phyloP scores from a whole-genome alignment of 257 asterid species.

The Striga asiatica region DNA sequence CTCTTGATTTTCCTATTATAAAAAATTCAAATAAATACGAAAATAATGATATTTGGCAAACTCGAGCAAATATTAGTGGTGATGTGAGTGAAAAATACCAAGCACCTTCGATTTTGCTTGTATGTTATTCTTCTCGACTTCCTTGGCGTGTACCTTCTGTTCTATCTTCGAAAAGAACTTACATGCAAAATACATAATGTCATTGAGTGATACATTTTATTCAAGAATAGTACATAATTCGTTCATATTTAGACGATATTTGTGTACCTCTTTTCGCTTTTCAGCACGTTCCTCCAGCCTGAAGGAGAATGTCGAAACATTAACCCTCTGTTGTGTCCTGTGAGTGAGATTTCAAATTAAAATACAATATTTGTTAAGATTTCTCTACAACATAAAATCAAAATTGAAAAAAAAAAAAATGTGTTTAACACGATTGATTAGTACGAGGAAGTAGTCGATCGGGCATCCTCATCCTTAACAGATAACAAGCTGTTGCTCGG shows the following conservation, averaged over 20 bases:
- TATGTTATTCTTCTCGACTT: constrained; percentile 47
- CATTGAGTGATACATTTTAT: background rate
- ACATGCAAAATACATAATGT: background rate
- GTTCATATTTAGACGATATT: background rate
- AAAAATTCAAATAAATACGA: background rate
- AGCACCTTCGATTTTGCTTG: constrained; percentile 76
- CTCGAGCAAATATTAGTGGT: no score
- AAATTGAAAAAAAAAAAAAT: no score
- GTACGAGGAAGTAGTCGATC: constrained; percentile 70
- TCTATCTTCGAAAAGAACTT: constrained; percentile 84
- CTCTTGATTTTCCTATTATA: constrained; percentile 56
- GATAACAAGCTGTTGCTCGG: constrained; percentile 17
- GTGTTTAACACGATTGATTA: background rate
- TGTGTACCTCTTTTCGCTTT: constrained; percentile 59
- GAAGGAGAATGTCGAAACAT: constrained; percentile 45
- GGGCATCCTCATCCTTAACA: constrained; percentile 51
- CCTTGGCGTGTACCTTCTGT: constrained; percentile 76
- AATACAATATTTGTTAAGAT: constrained; percentile 9
- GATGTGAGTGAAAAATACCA: background rate
- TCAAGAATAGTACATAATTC: background rate
- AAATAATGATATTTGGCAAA: background rate
- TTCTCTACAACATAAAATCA: background rate
- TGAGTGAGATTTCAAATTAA: constrained; percentile 31
- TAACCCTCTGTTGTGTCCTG: constrained; percentile 33
- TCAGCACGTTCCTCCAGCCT: constrained; percentile 79